Evolutionary conservation across 2,329 filamentous ascomycete genomes (phyloP).

Genomic region (Pyrenophora tritici-repentis): DNA sequence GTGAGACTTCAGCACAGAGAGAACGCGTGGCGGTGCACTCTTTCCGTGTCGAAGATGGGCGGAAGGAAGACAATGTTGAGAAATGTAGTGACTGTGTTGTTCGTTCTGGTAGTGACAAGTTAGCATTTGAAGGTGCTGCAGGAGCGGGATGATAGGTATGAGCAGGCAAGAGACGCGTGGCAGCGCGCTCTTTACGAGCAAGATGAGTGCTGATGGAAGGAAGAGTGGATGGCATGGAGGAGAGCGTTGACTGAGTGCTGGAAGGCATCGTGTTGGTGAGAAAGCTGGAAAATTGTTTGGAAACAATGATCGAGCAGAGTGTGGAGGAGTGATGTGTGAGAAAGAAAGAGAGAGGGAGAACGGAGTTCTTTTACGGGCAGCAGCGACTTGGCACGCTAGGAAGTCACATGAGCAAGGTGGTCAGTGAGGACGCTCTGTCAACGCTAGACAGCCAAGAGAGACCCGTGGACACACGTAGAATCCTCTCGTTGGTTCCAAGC

Average conservation of each 20-base stretch:
- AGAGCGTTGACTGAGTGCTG: no score
- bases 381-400: no score
- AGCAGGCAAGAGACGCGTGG: constrained; percentile 1
- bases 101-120: neutral
- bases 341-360: neutral
- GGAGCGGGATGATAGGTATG: neutral
- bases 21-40: neutral
- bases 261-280: no score
- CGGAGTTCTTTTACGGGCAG: neutral
- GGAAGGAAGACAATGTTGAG: no score
- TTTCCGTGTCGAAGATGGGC: neutral
- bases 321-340: neutral
- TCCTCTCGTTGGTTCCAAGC: no score
- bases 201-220: neutral
- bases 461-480: no score
- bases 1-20: neutral
- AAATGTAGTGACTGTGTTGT: neutral
- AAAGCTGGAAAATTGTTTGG: no score
- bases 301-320: neutral
- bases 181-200: neutral
- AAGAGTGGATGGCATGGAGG: no score
- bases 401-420: no score
- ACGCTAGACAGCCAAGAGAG: no score
- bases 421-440: no score
- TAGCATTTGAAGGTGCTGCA: neutral